Conservation (phyloP, 345 rosid species). For the Moringa oleifera region DNA sequence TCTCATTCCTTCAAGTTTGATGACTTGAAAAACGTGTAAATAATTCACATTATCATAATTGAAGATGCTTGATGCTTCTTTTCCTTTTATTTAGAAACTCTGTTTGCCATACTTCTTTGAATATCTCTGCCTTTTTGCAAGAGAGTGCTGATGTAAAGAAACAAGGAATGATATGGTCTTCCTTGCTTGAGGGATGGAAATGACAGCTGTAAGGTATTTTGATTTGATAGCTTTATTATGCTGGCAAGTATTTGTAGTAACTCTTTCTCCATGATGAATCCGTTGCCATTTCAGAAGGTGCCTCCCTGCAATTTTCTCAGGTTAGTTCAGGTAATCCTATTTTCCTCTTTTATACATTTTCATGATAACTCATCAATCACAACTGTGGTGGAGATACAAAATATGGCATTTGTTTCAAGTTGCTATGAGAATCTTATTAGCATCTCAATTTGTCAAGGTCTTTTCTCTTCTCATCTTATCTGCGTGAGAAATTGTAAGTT, state of each 20-base stretch:
- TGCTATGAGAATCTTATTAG: too few relatives aligned
- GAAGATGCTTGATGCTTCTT: neutral
- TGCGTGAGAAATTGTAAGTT: too few relatives aligned
- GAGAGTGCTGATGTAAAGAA: neutral
- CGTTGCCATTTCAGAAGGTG: too few relatives aligned
- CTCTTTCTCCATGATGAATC: neutral
- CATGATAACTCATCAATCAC: too few relatives aligned
- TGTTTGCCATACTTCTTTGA: neutral
- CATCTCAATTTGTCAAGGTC: too few relatives aligned
- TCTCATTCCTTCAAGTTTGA: neutral
- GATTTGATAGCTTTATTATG: neutral
- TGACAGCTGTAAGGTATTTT: neutral
- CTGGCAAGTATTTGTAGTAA: neutral
- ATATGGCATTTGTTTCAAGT: too few relatives aligned
- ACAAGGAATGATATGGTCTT: neutral
- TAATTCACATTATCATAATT: neutral
- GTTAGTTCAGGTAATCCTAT: too few relatives aligned
- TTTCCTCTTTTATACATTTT: too few relatives aligned
- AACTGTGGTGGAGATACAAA: too few relatives aligned
- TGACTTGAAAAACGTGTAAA: neutral
- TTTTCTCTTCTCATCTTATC: too few relatives aligned
- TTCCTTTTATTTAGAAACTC: neutral
- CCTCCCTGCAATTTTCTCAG: too few relatives aligned
- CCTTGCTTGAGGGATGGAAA: neutral
- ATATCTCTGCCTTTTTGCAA: slow-evolving; percentile 2